Conservation (phyloP, 108 stramenopile species). For the Pseudonitzschia multiseries region DNA sequence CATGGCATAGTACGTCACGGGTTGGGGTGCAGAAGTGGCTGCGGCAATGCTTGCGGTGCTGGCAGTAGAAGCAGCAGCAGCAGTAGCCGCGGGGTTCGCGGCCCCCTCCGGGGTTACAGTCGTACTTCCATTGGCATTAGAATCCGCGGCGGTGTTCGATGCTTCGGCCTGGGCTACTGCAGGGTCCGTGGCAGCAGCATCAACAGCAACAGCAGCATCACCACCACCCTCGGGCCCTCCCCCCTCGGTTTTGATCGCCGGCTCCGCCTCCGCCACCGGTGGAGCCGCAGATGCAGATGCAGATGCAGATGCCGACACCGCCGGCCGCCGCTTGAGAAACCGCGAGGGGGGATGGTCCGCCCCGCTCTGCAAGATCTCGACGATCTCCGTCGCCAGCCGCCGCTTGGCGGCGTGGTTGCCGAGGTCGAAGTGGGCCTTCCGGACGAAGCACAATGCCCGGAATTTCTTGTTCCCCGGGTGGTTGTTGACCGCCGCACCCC, state of each 20-base stretch:
- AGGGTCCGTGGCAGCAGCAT: too few relatives aligned
- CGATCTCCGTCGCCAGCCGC: slow-evolving; percentile 62
- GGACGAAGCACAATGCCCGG: slow-evolving; percentile 54
- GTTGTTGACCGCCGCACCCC: slow-evolving; percentile 73
- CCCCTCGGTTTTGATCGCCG: too few relatives aligned
- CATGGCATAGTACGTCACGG: slow-evolving; percentile 52
- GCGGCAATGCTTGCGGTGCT: background rate
- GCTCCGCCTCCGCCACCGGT: background rate
- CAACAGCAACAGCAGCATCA: too few relatives aligned
- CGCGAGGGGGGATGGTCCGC: slow-evolving; percentile 25
- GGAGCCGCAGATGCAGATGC: too few relatives aligned
- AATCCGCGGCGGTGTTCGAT: too few relatives aligned
- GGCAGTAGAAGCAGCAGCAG: too few relatives aligned
- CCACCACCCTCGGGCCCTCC: too few relatives aligned
- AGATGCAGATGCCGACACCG: too few relatives aligned
- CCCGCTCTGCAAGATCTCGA: slow-evolving; percentile 20
- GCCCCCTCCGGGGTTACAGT: slow-evolving; percentile 8
- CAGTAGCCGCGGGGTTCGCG: background rate
- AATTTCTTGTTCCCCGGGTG: slow-evolving; percentile 66
- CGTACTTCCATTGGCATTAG: too few relatives aligned
- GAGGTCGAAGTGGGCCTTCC: slow-evolving; percentile 63
- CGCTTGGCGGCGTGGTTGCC: slow-evolving; percentile 67
- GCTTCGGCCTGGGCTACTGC: too few relatives aligned
- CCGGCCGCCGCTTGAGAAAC: slow-evolving; percentile 44
- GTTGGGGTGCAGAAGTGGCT: slow-evolving; percentile 19